Evolutionary conservation across 257 asterid species (phyloP).

Genomic region (Verbascum thapsus): DNA sequence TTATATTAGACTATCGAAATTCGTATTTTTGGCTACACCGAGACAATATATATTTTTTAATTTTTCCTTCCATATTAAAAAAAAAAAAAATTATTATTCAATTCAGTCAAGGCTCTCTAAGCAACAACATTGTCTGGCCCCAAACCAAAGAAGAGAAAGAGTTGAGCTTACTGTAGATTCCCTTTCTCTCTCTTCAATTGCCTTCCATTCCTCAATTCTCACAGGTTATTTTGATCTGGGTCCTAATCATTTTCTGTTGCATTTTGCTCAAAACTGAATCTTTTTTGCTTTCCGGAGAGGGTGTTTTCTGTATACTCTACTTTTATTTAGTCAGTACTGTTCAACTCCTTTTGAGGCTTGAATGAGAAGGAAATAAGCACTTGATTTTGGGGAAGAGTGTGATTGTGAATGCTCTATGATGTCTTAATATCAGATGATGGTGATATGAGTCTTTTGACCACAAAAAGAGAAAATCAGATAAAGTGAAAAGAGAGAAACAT

Average conservation of each 20-base stretch:
- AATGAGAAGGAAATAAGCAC: constrained; percentile 30
- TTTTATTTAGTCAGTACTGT: constrained; percentile 25
- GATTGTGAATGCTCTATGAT: constrained; percentile 48
- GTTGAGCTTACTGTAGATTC: constrained; percentile 37
- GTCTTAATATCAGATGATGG: constrained; percentile 40
- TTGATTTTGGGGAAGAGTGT: constrained; percentile 43
- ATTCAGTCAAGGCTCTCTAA: constrained; percentile 29
- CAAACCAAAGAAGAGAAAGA: constrained; percentile 31
- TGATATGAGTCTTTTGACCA: constrained; percentile 63
- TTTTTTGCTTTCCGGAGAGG: constrained; percentile 27
- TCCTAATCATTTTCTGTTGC: constrained; percentile 24
- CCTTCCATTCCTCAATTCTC: constrained; percentile 30
- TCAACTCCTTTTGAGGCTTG: constrained; percentile 43
- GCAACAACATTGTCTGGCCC: constrained; percentile 32
- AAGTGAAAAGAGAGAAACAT: constrained; percentile 40
- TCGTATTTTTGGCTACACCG: constrained; percentile 42
- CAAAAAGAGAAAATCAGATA: constrained; percentile 44
- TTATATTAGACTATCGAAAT: constrained; percentile 33
- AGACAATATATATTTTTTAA: constrained; percentile 33
- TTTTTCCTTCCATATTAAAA: constrained; percentile 2
- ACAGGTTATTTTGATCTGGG: constrained; percentile 38
- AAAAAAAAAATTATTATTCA: constrained; percentile 24
- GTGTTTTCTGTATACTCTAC: constrained; percentile 26
- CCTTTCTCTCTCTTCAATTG: constrained; percentile 43
- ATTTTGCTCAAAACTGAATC: constrained; percentile 28